A percentile compares a stretch with the other conserved stretches of the same genome.
Evolutionary conservation across 2,329 filamentous ascomycete genomes (phyloP).

Genomic region (Alternaria sp.): DNA sequence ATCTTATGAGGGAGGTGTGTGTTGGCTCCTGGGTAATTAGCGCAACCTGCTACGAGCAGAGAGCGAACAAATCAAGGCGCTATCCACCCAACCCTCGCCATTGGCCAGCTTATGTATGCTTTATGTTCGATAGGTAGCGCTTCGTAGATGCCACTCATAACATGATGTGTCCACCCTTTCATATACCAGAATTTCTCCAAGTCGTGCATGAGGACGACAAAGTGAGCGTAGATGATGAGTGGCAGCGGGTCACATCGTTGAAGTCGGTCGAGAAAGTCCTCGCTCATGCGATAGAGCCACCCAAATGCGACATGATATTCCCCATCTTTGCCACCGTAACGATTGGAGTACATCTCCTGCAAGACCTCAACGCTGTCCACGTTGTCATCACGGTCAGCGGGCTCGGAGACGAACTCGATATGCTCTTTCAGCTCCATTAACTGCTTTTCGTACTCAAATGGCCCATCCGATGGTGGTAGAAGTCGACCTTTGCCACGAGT

Average conservation of each 20-base stretch:
- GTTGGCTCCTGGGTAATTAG: background rate
- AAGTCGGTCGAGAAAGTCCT: slow-evolving; percentile 33
- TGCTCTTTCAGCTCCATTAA: slow-evolving; percentile 29
- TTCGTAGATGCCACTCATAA: slow-evolving; percentile 36
- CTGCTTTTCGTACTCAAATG: slow-evolving; percentile 28
- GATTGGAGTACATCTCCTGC: slow-evolving; percentile 29
- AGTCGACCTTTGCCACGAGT: slow-evolving; percentile 17
- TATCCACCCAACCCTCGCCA: slow-evolving; percentile 34
- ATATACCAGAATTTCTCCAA: slow-evolving; percentile 44
- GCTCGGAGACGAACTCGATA: slow-evolving; percentile 11
- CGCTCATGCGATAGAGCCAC: slow-evolving; percentile 38
- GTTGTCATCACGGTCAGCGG: slow-evolving; percentile 11
- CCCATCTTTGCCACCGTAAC: slow-evolving; percentile 30
- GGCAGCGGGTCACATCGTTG: slow-evolving; percentile 31
- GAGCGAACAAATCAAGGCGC: slow-evolving; percentile 16
- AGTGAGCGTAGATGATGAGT: slow-evolving; percentile 39
- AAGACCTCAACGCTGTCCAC: slow-evolving; percentile 25
- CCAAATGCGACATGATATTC: slow-evolving; percentile 39
- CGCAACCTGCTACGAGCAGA: background rate
- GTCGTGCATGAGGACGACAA: slow-evolving; percentile 35
- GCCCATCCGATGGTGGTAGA: slow-evolving; percentile 17
- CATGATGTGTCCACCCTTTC: slow-evolving; percentile 41
- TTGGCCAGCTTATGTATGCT: slow-evolving; percentile 36
- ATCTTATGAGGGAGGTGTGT: background rate
- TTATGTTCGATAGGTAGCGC: slow-evolving; percentile 28